Evolutionary conservation across 2,329 filamentous ascomycete genomes (phyloP), one percentile per base, ranked within the genome.

Genomic region (Furcasterigmium sp.): DNA sequence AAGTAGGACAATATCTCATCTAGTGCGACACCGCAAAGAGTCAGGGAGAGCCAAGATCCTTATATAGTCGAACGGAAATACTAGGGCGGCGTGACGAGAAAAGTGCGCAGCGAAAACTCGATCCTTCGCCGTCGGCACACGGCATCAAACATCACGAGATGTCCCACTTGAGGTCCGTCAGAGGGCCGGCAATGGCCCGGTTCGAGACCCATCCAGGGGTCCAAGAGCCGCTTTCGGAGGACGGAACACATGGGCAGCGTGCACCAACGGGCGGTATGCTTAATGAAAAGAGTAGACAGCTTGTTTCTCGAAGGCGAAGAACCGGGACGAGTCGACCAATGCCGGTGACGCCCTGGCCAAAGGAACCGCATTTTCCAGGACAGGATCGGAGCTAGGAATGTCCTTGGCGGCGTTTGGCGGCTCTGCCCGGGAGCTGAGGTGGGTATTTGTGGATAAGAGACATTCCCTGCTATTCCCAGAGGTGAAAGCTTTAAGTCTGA

Each of bases 351-450:
- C n/a, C 32, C 7, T 35, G n/a, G n/a, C n/a, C n/a, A n/a, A 35
- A 35, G 32, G 18, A 35, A 14, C 32, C 32, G 32, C 32, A 19
- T 35, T 15, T 35, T 35, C 3, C 5, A 18, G 32, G 32, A 17
- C 15, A 35, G 18, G 32, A 35, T 18, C 32, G 32, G 32, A 35
- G 32, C n/a, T 18, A 17, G n/a, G 36, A 19, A n/a, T n/a, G 3
- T 23, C 19, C 36, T 38, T 38, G 36, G 36, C 36, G 19, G 25
- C n/a, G 36, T 10, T 28, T n/a, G 21, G 36, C 36, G 36, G 36
- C 36, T 38, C 36, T 38, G 25, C 36, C 36, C 15, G 15, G 25
- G 32, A 17, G 7, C 5, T 17, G 11, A 17, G 15, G 32, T 35
- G 32, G 32, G 32, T 18, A 17, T 17, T 15, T 17, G 32, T 35